These are phyloP conservation scores for Phycomyces blakesleeanus DNA, from an alignment of 192 early-diverging fungal genomes.

Conservation along the genomic window DNA sequence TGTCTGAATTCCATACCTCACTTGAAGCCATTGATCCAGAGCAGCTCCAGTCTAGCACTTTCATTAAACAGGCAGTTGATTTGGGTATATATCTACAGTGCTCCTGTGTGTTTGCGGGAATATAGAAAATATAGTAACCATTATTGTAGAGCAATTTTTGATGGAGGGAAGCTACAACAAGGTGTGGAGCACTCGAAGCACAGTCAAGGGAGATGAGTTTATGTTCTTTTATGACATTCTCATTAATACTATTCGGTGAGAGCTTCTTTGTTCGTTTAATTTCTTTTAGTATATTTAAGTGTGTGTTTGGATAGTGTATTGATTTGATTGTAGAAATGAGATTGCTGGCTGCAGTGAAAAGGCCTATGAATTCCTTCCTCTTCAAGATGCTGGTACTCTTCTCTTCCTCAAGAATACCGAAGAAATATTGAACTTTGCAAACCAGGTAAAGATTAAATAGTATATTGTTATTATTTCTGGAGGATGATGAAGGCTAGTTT, in stretches of 20 bases:
- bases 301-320: background rate
- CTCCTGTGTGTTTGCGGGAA: too few species aligned
- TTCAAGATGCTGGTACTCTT: constrained; percentile 88
- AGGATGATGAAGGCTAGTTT: background rate
- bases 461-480: too few species aligned
- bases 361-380: constrained; percentile 80
- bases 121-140: too few species aligned
- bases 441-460: constrained; percentile 56
- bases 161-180: constrained; percentile 99
- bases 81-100: constrained; percentile 55
- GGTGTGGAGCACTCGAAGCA: constrained; percentile 87
- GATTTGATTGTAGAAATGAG: constrained; percentile 65
- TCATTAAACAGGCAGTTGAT: constrained; percentile 88
- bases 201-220: constrained; percentile 91
- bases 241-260: constrained; percentile 83
- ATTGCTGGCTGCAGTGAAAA: constrained; percentile 96
- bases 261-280: too few species aligned
- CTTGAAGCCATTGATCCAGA: constrained; percentile 86
- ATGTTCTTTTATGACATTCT: constrained; percentile 93
- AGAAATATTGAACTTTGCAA: constrained; percentile 83
- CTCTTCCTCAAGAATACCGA: constrained; percentile 75
- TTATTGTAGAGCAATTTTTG: constrained; percentile 85
- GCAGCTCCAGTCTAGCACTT: constrained; percentile 73
- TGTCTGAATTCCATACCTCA: constrained; percentile 98
- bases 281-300: too few species aligned